Evolutionary conservation across 1,284 basidiomycete species (phyloP), one percentile per base, ranked within the genome.

Genomic region (Marasmius tenuissimus): DNA sequence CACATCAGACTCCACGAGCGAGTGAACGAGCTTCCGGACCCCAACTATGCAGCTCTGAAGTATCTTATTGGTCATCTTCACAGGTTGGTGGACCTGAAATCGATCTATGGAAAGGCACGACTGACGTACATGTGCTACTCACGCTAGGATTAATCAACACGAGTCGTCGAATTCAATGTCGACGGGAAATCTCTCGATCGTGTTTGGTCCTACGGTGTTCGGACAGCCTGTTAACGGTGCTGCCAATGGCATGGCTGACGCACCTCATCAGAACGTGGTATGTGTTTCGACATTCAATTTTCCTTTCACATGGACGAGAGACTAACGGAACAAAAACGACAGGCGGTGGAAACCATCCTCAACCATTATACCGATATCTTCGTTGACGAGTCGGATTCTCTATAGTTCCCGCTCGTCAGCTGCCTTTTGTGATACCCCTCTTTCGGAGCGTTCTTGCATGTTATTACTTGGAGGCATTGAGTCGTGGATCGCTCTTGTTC

Each of bases 11-110:
- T 99, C 62, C 97, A 99, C 70, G 97, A 99, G 73, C 88, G 93
- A 58, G 96, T 99, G 55, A 99, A 99, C 72, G 96, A 98, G 68
- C 82, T 99, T 57, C 97, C 97, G 3, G 97, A 99, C 77, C 87
- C 97, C 12, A 98, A 99, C 76, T 99, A 99, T 71, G 94, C 97
- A 0, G 98, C 97, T 1, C 82, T 99, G 59, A 98, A 98, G 74
- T 98, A 86, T 75, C 91, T 99, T 72, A 86, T 99, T 84, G 95
- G 92, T 10, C 97, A 99, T 78, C 77, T 99, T 63, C 85, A 98
- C 78, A 88, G 85, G 93, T 95, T 67, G 65, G 82, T 75, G 11
- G 38, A 38, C 42, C 52, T 40, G 9, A n/a, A 27, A 22, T 45
- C 49, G 18, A 38, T 35, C 12, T 58, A 39, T 57, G 53, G 53